Base-by-base conservation (phyloP, 179 eudicot genomes). In the Beta macrorhiza region DNA sequence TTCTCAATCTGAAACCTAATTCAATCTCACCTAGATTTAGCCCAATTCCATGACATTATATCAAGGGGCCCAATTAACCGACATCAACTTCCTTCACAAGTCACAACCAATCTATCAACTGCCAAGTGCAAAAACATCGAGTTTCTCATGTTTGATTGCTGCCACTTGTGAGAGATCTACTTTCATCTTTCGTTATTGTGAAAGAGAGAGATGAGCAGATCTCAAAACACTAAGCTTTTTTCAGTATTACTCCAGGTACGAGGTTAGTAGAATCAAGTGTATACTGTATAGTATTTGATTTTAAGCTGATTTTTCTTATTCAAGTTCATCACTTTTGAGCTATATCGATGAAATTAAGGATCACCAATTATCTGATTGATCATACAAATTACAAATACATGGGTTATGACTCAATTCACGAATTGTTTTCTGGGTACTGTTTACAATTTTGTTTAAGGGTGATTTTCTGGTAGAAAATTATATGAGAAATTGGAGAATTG, bases 331-430 rank as follows among this genome's bases (percentile, higher is more conserved):
- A 56, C 68, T 78, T 77, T 78, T 52, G 47, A 78, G 77, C 73
- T 58, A 20, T 25, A 55, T 84, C 74, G 14, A 78, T 82, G 75
- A 44, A 78, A 51, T 61, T 45, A 53, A 82, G 63, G 63, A 69
- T 16, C 16, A 65, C 82, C 82, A 75, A 15, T 68, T 45, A 37
- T 67, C 15, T n/a, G 42, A 78, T 59, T 67, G 61, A 75, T 8
- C 76, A 78, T n/a, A n/a, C n/a, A n/a, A n/a, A n/a, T n/a, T 22
- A 19, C 68, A 0, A 44, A 20, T 56, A 22, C 16, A 51, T 78
- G 87, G 77, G 73, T 74, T 20, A 67, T 73, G 49, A 7, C 44
- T 84, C 47, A 70, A 81, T 81, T 70, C 3, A 49, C 22, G 37
- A 49, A 49, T 78, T 4, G 55, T 59, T 11, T 67, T 72, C 70